Percentiles rank a stretch among this genome's conserved stretches.
Conservation (phyloP, 1,139 yeast species). For the Nadsonia commutata region DNA sequence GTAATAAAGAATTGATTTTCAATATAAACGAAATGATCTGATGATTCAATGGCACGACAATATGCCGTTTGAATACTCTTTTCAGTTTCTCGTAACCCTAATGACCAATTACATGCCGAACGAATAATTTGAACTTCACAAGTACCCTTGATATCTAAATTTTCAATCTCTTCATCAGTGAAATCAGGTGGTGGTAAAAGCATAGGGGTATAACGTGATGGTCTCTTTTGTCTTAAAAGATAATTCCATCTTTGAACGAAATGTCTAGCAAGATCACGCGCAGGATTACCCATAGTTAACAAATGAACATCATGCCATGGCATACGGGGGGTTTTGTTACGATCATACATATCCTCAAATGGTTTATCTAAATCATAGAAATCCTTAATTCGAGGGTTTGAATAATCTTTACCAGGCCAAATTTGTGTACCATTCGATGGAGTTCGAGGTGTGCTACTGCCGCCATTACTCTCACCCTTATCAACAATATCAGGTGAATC, state of each 20-base stretch:
- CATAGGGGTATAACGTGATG: slow-evolving; percentile 84
- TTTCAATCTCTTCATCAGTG: slow-evolving; percentile 51
- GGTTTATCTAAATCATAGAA: slow-evolving; percentile 72
- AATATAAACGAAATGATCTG: slow-evolving; percentile 84
- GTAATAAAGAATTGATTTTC: slow-evolving; percentile 93
- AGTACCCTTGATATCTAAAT: slow-evolving; percentile 59
- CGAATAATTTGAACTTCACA: slow-evolving; percentile 85
- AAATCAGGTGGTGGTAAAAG: slow-evolving; percentile 87
- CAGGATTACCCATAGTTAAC: slow-evolving; percentile 92
- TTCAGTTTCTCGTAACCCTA: slow-evolving; percentile 74
- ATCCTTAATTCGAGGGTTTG: slow-evolving; percentile 88
- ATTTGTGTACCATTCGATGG: slow-evolving; percentile 35
- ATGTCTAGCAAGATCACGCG: slow-evolving; percentile 83
- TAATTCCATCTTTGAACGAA: slow-evolving; percentile 98
- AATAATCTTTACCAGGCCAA: slow-evolving; percentile 95
- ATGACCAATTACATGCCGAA: slow-evolving; percentile 86
- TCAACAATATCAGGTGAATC: slow-evolving; percentile 35
- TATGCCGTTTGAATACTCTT: slow-evolving; percentile 90
- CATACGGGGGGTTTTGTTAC: slow-evolving; percentile 76
- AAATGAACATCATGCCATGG: slow-evolving; percentile 99
- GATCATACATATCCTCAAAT: slow-evolving; percentile 83
- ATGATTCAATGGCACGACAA: slow-evolving; percentile 73
- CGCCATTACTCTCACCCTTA: slow-evolving; percentile 11
- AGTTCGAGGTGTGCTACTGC: too few species aligned
- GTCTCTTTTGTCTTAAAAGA: slow-evolving; percentile 78